These are phyloP conservation scores for Boletus pseudo-olivaceus DNA, from an alignment of 768 basidiomycete species.

Conservation along the genomic window DNA sequence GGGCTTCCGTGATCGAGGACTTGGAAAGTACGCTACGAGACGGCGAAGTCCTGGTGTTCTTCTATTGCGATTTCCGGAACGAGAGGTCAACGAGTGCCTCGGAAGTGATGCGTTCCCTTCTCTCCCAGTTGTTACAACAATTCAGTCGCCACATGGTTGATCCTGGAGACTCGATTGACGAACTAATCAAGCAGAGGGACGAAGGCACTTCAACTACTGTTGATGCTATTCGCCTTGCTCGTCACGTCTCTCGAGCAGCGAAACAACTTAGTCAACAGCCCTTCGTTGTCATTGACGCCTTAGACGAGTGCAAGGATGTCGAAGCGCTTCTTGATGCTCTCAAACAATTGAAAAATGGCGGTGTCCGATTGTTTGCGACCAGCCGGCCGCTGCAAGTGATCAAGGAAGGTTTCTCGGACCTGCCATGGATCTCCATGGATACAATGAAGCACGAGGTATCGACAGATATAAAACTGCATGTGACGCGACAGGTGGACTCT, in stretches of 20 bases:
- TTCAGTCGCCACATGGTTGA: not conserved
- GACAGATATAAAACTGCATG: not conserved
- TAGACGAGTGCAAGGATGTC: conserved; percentile 12
- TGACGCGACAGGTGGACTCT: conserved; percentile 2
- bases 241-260: not conserved
- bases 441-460: not conserved
- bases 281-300: conserved; percentile 6
- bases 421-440: conserved; percentile 2
- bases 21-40: not conserved
- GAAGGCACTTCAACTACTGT: not conserved
- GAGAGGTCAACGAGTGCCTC: not conserved
- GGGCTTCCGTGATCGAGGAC: conserved; percentile 6
- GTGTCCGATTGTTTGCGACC: conserved; percentile 3
- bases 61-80: not conserved
- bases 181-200: not conserved
- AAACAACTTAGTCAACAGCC: not conserved
- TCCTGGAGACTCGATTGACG: not conserved
- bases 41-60: not conserved
- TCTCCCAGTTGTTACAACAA: not conserved
- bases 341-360: not conserved
- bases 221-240: not conserved
- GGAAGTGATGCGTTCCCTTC: conserved; percentile 9
- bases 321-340: not conserved
- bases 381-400: conserved; percentile 8
- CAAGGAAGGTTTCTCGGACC: not conserved